Conservation (phyloP, 1,284 basidiomycete genomes). For the Chondrostereum purpureum region DNA sequence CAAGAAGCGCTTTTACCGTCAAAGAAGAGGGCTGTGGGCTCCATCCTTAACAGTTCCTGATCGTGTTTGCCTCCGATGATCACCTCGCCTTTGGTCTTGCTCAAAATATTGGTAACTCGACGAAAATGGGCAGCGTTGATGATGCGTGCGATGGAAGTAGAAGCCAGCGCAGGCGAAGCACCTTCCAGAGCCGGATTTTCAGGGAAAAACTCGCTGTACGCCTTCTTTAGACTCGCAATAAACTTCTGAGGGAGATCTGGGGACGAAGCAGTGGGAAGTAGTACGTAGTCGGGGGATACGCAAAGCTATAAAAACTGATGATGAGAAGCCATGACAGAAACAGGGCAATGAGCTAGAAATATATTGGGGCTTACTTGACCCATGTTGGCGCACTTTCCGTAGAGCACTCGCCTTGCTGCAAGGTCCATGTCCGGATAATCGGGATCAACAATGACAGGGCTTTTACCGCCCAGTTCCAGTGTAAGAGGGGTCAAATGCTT, state of each 20-base stretch:
- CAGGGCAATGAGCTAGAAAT: conserved; percentile 18
- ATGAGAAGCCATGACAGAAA: conserved; percentile 1
- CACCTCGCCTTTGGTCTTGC: conserved; percentile 47
- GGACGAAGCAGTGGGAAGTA: conserved; percentile 42
- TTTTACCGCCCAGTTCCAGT: conserved; percentile 42
- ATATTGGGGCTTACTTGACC: conserved; percentile 38
- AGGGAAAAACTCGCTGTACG: conserved; percentile 28
- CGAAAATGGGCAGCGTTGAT: conserved; percentile 43
- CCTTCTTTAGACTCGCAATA: conserved; percentile 40
- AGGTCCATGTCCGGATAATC: conserved; percentile 33
- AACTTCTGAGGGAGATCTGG: conserved; percentile 32
- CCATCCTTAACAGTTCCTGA: conserved; percentile 28
- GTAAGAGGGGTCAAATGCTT: conserved; percentile 70
- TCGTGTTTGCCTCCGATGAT: conserved; percentile 39
- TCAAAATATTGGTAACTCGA: conserved; percentile 43
- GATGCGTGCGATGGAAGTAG: conserved; percentile 37
- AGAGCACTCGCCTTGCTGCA: conserved; percentile 39
- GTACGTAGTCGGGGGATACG: conserved; percentile 60
- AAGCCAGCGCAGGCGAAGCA: conserved; percentile 19
- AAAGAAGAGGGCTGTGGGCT: conserved; percentile 38
- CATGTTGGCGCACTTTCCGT: conserved; percentile 49
- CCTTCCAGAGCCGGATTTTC: conserved; percentile 24
- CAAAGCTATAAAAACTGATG: conserved; percentile 34
- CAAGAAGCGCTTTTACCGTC: conserved; percentile 30
- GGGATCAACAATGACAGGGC: conserved; percentile 47